Conservation (phyloP, 73 alveolate genomes). For the Paramecium pentaurelia region DNA sequence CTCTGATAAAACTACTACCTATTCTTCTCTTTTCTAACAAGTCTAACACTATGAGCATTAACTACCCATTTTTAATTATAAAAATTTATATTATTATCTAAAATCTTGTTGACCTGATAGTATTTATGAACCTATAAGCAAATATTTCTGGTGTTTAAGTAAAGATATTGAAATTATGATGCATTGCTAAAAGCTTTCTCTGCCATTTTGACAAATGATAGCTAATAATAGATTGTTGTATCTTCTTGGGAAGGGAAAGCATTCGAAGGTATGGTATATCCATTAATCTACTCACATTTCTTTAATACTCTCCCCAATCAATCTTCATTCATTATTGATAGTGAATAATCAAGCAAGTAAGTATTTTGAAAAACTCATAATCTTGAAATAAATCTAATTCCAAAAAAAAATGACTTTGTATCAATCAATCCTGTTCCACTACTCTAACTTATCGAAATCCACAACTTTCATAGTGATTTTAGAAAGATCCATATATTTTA, state of each 20-base stretch:
- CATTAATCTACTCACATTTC: neutral
- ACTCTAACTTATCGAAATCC: constrained; percentile 24
- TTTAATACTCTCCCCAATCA: neutral
- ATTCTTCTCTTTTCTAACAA: constrained; percentile 17
- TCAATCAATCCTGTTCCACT: neutral
- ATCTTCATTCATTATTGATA: constrained; percentile 22
- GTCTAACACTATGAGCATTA: neutral
- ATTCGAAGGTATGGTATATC: neutral
- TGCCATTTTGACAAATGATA: neutral
- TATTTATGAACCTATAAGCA: neutral
- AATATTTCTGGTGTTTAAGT: constrained; percentile 2
- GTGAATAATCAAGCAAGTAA: constrained; percentile 43
- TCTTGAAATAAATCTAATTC: neutral
- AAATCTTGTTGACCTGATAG: neutral
- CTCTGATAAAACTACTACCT: neutral
- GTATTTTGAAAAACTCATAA: constrained; percentile 33
- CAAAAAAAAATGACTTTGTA: neutral
- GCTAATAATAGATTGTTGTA: neutral
- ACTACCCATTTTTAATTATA: neutral
- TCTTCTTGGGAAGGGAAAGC: neutral
- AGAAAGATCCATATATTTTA: neutral
- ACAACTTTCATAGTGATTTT: constrained; percentile 32
- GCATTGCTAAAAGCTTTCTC: neutral
- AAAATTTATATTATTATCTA: neutral
- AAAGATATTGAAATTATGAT: neutral